Evolutionary conservation across 805 yeast genomes (phyloP), one percentile per base, ranked within the genome.

Genomic region (Saccharomycopsis babjevae): DNA sequence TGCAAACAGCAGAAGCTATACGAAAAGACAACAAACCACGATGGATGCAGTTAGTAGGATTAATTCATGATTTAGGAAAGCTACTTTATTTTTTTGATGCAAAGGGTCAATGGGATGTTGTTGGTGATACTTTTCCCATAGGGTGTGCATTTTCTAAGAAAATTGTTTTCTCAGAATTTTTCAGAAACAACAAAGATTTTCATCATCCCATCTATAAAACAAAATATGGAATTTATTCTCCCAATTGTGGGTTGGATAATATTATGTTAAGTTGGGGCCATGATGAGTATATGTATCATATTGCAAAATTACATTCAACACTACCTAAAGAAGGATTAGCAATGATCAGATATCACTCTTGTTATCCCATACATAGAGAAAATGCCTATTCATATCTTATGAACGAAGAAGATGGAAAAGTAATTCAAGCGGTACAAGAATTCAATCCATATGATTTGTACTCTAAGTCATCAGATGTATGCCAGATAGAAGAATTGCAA

Each of bases 211-310:
- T 85, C 46, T 85, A 85, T 69, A 81, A 80, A 59, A 77, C 86
- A 20, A 84, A 84, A 68, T 83, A 77, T 68, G 91, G 91, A 2
- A 82, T 85, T 38, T 85, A 85, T 68, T 78, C 81, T 36, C 80
- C 78, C 43, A 76, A 81, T 62, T 84, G 89, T 70, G 91, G 91
- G 0, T 70, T 85, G 40, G 87, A 83, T 62, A 82, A 83, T 50
- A 88, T 85, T 32, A 83, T 85, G 86, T 70, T 85, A 50, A 83
- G 88, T 60, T 85, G 89, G 90, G 91, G 91, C 5, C 91, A 85
- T 67, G 91, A 85, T 69, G 91, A 85, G 68, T 85, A 85, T 71
- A 84, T 85, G 88, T 85, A 84, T 66, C 88, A 85, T 67, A 74
- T 85, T 38, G 88, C 88, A 13, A 85, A 83, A 68, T 75, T 77